A percentile compares a stretch with the other conserved stretches of the same genome.
Conservation (phyloP, 2,329 filamentous ascomycete species). For the Trichoderma breve region DNA sequence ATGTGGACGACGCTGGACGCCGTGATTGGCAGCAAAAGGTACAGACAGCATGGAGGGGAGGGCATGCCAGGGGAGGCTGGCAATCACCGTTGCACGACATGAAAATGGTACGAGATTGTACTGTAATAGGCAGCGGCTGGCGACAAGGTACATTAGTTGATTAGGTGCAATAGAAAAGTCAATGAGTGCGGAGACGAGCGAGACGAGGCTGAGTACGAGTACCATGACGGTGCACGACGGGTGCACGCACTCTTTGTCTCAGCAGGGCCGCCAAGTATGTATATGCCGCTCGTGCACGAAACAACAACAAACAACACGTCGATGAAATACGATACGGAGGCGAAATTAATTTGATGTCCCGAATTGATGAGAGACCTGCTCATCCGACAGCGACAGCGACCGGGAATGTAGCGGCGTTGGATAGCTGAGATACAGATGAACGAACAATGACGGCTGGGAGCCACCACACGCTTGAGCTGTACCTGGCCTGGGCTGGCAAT, state of each 20-base stretch:
- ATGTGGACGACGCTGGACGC: background rate
- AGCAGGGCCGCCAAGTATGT: background rate
- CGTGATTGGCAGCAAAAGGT: background rate
- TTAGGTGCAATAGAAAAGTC: no score
- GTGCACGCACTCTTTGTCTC: background rate
- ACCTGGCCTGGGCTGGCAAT: background rate
- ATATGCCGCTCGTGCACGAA: background rate
- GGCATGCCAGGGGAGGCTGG: background rate
- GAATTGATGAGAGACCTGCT: background rate
- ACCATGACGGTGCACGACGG: background rate
- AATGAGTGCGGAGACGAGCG: background rate
- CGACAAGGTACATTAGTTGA: background rate
- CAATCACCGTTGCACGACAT: background rate
- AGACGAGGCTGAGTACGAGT: background rate
- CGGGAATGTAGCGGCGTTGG: no score
- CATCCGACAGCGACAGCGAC: no score
- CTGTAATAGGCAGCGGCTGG: no score
- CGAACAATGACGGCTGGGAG: background rate
- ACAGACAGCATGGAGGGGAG: background rate
- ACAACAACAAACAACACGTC: constrained; percentile 3
- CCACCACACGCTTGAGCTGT: background rate
- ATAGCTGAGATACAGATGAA: background rate
- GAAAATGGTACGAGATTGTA: background rate
- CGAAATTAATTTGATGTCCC: background rate
- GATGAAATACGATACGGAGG: background rate